Conservation (phyloP, 2,329 filamentous ascomycete species). For the Didymella sp. region DNA sequence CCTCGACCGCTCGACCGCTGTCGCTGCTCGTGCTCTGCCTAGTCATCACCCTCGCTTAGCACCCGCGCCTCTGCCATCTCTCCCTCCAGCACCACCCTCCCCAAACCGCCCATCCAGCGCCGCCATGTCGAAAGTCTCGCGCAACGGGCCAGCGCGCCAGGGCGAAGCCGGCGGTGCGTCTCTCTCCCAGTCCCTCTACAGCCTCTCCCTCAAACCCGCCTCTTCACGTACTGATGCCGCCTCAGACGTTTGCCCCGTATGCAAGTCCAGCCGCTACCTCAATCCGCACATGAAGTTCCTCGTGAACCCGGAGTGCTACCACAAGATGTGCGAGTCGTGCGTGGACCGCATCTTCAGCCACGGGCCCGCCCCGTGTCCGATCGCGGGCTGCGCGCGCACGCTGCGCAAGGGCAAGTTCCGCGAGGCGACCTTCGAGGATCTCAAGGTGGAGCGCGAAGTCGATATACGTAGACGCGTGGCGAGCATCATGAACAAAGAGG, state of each 20-base stretch:
- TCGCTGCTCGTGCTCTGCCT: not conserved
- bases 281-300: constrained; percentile 94
- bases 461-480: constrained; percentile 85
- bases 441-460: constrained; percentile 88
- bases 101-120: not conserved
- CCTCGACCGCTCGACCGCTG: not conserved
- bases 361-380: constrained; percentile 90
- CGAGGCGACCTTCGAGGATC: constrained; percentile 86
- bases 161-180: constrained; percentile 50
- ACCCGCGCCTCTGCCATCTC: not conserved
- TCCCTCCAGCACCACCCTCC: not conserved
- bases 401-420: constrained; percentile 85
- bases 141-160: constrained; percentile 40
- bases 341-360: constrained; percentile 93
- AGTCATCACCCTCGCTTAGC: not conserved
- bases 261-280: constrained; percentile 95
- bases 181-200: constrained; percentile 41
- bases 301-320: constrained; percentile 98
- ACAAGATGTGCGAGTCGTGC: constrained; percentile 97
- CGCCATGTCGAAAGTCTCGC: constrained; percentile 47
- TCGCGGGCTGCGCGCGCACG: constrained; percentile 85
- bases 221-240: constrained; percentile 35
- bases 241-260: constrained; percentile 88
- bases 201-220: constrained; percentile 35
- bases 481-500: constrained; percentile 79